Base-by-base conservation (phyloP, 164 flowering plant species). In the Taxillus chinensis region DNA sequence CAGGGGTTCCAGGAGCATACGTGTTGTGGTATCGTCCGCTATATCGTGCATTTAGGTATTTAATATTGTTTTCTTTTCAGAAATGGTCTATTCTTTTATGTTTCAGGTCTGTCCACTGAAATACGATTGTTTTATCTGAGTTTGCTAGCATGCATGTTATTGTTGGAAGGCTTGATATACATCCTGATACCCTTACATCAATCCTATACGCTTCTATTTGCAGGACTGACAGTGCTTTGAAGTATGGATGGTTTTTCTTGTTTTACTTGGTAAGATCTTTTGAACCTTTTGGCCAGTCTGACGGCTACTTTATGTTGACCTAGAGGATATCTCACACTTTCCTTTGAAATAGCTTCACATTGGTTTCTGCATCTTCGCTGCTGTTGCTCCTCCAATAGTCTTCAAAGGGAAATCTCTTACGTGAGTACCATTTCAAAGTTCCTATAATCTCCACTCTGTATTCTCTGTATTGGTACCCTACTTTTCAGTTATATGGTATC, bases 11-110 rank as follows among this genome's bases (percentile, higher is more conserved):
- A n/a, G 90, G 93, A 70, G 96, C 74, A 39, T 95, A 91, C 75
- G 84, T 89, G 14, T 60, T 89, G 77, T 95, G 99, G 99, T 95
- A 95, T 62, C 95, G 96, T 6, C 99, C 99, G 41, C 90, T 95
- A 55, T 95, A 95, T 76, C 87, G 95, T 62, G 99, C 96, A 50
- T 87, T 84, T 75, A 91, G 99, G 99, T 95, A 84, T 17, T 61
- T 54, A 37, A 41, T 62, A 43, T 37, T 52, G 55, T 13, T 39
- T 39, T 12, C 41, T 40, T 3, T 37, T 57, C 39, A 17, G 38
- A 48, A 59, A 41, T 41, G 62, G 16, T 49, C 41, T 39, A 37
- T 43, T 46, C 41, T 46, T 55, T 45, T n/a, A 39, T 45, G 49
- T 17, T 38, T n/a, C 52, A 49, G 46, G 27, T 27, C 27, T 27